A percentile compares a stretch with the other conserved stretches of the same genome.
phyloP scores from a whole-genome alignment of 305 asterid genomes.

The Solanum aculeatissimum region DNA sequence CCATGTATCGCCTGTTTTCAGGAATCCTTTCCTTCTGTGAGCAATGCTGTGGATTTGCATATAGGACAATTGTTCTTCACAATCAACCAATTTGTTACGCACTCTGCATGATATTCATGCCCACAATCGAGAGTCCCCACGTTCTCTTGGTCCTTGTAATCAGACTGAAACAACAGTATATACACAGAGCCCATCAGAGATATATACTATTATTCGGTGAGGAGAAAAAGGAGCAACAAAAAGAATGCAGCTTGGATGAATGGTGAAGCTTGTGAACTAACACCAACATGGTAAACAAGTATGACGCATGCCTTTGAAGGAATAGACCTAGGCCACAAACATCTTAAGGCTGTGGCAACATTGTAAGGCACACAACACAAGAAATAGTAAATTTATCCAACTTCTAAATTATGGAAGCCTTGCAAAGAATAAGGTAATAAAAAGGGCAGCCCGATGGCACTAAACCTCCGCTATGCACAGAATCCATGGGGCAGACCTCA shows the following conservation, averaged over 20 bases:
- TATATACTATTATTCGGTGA: neutral
- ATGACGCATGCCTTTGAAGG: neutral
- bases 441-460: neutral
- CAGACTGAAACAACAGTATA: conserved; percentile 9
- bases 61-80: conserved; percentile 33
- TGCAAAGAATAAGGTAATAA: neutral
- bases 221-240: neutral
- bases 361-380: neutral
- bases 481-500: neutral
- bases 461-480: neutral
- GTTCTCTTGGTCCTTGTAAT: conserved; percentile 17
- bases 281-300: neutral
- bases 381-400: neutral
- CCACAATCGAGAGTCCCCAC: conserved; percentile 23
- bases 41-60: conserved; percentile 26
- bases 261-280: neutral
- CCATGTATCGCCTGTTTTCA: neutral
- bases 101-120: conserved; percentile 31
- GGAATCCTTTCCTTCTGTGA: neutral
- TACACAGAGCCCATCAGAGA: neutral
- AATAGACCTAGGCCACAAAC: neutral
- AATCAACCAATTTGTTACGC: conserved; percentile 27
- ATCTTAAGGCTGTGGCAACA: neutral
- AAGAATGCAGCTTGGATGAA: neutral
- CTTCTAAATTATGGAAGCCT: neutral